Evolutionary conservation across 2,329 filamentous ascomycete genomes (phyloP), one percentile per base, ranked within the genome.

Genomic region (Trichoderma lentiforme): DNA sequence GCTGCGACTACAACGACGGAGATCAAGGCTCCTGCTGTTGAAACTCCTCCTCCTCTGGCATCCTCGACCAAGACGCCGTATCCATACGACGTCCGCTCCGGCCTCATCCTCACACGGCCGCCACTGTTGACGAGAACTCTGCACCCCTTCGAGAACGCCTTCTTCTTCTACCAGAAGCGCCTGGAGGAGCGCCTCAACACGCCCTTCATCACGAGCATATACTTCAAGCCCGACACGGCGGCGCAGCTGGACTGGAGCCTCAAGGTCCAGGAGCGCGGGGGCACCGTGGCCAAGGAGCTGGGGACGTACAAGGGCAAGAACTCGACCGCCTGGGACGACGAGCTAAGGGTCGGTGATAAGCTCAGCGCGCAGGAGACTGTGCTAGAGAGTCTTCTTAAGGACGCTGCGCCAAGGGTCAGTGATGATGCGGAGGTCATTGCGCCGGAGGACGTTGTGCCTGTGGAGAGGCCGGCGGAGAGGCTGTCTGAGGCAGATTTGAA

Each of bases 91-190:
- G 84, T 90, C 80, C 85, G 84, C 72, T 86, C 87, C 72, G 92
- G 93, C 74, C 87, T 98, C 73, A 89, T 98, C 76, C 90, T 99
- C 74, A 96, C 94, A 60, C 93, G 96, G 32, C 90, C 96, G 62
- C 96, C 96, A 7, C 86, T 97, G 72, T 87, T 99, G 78, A 98
- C 96, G 30, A 92, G 93, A 76, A 87, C 92, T 73, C 90, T 95
- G 69, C 93, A 92, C 39, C 87, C 93, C 14, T 98, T 99, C 83
- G 96, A 99, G 83, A 92, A 94, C 79, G 88, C 95, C 74, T 98
- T 92, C 84, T 97, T 92, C 86, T 94, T 99, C 81, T 99, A 99
- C 85, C 96, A 99, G 84, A 95, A 95, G 78, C 94, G 96, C 15
- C 88, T 99, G 73, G 97, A 98, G 82, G 96, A 99, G 86, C 93